These are phyloP conservation scores for Xylaria longipes DNA, from an alignment of 495 filamentous ascomycete species.

Conservation along the genomic window DNA sequence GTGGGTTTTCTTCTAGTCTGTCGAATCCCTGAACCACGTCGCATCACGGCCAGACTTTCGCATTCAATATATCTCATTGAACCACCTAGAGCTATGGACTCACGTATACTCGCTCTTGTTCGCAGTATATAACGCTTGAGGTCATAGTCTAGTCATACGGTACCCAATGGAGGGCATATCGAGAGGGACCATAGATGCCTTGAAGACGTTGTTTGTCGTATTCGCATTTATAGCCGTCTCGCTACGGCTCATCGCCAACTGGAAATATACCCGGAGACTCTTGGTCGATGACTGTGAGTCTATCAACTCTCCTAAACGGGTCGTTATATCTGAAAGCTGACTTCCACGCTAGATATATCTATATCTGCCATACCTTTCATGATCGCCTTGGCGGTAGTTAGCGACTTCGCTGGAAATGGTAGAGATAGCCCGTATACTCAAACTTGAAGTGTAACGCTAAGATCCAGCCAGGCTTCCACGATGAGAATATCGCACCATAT, in stretches of 20 bases:
- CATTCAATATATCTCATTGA: conserved; percentile 1
- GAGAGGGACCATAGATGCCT: conserved; percentile 11
- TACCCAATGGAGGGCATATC: conserved; percentile 6
- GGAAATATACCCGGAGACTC: conserved; percentile 18
- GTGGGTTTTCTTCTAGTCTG: conserved; percentile 9
- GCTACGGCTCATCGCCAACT: conserved; percentile 24
- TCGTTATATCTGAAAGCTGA: background rate
- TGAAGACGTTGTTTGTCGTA: conserved; percentile 17
- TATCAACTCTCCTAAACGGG: background rate
- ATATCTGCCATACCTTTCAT: conserved; percentile 25
- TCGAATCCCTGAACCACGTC: background rate
- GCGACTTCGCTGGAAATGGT: conserved; percentile 22
- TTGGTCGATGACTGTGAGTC: conserved; percentile 24
- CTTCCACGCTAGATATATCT: conserved; percentile 17
- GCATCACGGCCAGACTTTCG: background rate
- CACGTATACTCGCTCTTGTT: background rate
- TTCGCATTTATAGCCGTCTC: conserved; percentile 19
- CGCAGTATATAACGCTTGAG: background rate
- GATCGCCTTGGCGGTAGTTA: conserved; percentile 5
- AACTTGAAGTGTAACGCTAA: background rate
- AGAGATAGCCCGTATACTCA: background rate
- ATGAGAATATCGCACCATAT: background rate
- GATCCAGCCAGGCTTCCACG: conserved; percentile 15
- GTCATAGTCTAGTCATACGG: background rate
- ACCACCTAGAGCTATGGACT: conserved; percentile 16